Conservation (phyloP, 257 asterid genomes). For the Echites panduratus region DNA sequence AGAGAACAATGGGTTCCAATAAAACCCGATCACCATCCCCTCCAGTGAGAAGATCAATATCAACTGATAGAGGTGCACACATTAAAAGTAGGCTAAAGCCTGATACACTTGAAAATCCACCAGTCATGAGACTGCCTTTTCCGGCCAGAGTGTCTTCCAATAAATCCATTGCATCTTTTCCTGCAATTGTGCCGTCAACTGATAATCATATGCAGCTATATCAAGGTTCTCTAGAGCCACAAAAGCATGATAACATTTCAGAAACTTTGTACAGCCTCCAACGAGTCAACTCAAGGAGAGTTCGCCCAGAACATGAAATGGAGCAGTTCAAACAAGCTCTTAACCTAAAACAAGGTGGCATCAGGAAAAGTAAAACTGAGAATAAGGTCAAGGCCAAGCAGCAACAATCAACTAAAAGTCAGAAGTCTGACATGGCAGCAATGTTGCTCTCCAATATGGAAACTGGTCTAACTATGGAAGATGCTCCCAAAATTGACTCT, state of each 20-base stretch:
- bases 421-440: conserved; percentile 38
- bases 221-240: conserved; percentile 38
- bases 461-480: conserved; percentile 31
- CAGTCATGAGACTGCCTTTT: conserved; percentile 49
- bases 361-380: conserved; percentile 54
- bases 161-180: conserved; percentile 36
- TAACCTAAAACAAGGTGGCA: conserved; percentile 61
- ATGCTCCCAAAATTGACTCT: conserved; percentile 40
- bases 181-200: conserved; percentile 35
- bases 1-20: conserved; percentile 30
- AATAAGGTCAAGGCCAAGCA: conserved; percentile 47
- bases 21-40: conserved; percentile 74
- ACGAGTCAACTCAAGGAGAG: conserved; percentile 41
- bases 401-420: conserved; percentile 44
- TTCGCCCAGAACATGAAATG: conserved; percentile 50
- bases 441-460: conserved; percentile 31
- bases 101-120: conserved; percentile 49
- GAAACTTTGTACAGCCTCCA: conserved; percentile 48
- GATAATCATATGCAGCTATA: conserved; percentile 20
- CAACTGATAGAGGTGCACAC: conserved; percentile 64
- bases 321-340: conserved; percentile 67
- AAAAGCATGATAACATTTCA: conserved; percentile 38
- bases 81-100: conserved; percentile 42
- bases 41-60: conserved; percentile 73
- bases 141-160: conserved; percentile 59